phyloP scores from a whole-genome alignment of 2,329 filamentous ascomycete genomes.

The Neofusicoccum ribis region DNA sequence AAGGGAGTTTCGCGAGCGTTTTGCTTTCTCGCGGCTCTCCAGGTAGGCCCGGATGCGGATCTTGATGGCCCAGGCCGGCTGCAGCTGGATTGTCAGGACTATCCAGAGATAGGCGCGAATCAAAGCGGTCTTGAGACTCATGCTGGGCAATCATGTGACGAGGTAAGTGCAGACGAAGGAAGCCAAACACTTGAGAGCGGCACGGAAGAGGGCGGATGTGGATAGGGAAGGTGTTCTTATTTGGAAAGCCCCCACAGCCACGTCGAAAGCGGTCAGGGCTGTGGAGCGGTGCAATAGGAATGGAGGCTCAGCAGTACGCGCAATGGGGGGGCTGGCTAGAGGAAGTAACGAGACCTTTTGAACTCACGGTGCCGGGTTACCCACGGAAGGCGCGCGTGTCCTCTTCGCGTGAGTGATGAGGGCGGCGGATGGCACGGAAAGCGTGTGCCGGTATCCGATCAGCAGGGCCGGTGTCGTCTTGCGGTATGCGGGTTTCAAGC shows the following conservation, averaged over 20 bases:
- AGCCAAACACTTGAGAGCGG: background rate
- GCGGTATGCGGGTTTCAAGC: background rate
- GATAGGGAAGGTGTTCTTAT: background rate
- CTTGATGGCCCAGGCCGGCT: conserved; percentile 14
- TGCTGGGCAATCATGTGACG: background rate
- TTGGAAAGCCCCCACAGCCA: background rate
- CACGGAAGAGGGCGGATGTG: background rate
- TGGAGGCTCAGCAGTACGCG: conserved; percentile 12
- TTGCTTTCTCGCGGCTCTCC: conserved; percentile 11
- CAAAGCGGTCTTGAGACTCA: conserved; percentile 11
- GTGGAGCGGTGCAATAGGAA: background rate
- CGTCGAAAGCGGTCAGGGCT: background rate
- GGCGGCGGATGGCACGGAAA: background rate
- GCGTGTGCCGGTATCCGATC: conserved; percentile 7
- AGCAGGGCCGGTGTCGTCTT: background rate
- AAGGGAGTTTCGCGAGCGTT: conserved; percentile 6
- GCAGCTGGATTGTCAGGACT: conserved; percentile 15
- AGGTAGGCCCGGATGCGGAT: conserved; percentile 16
- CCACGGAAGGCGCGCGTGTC: conserved; percentile 5
- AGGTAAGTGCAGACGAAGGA: background rate
- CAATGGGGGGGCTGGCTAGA: conserved; percentile 12
- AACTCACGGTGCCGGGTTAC: conserved; percentile 9
- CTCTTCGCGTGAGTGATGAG: background rate
- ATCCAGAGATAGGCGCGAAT: conserved; percentile 18
- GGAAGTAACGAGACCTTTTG: conserved; percentile 2